phyloP scores from a whole-genome alignment of 495 filamentous ascomycete species.

The Staphylotrichum longicolle region DNA sequence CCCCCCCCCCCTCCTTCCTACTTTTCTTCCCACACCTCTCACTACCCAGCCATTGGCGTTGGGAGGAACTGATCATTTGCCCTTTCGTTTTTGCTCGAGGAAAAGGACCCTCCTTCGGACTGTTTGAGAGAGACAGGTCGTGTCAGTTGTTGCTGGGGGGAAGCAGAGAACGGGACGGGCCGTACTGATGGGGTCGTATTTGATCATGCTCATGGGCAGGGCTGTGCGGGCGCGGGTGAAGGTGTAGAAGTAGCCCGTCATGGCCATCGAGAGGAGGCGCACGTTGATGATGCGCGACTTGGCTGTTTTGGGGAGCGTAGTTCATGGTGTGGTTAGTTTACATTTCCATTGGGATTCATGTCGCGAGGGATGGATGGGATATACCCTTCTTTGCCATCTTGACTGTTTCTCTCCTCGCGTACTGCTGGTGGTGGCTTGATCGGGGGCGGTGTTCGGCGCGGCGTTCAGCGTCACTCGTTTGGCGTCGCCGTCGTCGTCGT shows the following conservation, averaged over 20 bases:
- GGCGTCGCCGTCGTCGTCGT: slow-evolving; percentile 8
- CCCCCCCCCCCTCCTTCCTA: too few relatives aligned
- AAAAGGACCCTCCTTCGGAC: slow-evolving; percentile 90
- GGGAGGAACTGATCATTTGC: slow-evolving; percentile 26
- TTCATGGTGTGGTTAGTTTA: not conserved
- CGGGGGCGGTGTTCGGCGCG: too few relatives aligned
- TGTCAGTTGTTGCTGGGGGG: not conserved
- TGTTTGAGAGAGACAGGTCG: slow-evolving; percentile 30
- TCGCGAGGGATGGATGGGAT: too few relatives aligned
- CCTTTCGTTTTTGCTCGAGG: slow-evolving; percentile 76
- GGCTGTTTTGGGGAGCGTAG: slow-evolving; percentile 49
- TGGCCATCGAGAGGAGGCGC: slow-evolving; percentile 95
- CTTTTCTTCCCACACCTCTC: not conserved
- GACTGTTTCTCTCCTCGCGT: not conserved
- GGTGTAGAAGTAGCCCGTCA: slow-evolving; percentile 96
- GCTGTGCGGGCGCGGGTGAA: slow-evolving; percentile 76
- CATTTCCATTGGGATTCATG: too few relatives aligned
- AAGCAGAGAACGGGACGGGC: not conserved
- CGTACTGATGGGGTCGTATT: slow-evolving; percentile 98
- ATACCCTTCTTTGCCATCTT: slow-evolving; percentile 58
- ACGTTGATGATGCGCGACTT: slow-evolving; percentile 92
- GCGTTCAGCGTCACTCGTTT: too few relatives aligned
- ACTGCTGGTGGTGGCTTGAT: too few relatives aligned
- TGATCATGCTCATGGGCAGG: slow-evolving; percentile 90
- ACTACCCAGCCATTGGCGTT: not conserved